Base-by-base conservation (phyloP, 2,329 filamentous ascomycete species). In the Fusarium paranaense region DNA sequence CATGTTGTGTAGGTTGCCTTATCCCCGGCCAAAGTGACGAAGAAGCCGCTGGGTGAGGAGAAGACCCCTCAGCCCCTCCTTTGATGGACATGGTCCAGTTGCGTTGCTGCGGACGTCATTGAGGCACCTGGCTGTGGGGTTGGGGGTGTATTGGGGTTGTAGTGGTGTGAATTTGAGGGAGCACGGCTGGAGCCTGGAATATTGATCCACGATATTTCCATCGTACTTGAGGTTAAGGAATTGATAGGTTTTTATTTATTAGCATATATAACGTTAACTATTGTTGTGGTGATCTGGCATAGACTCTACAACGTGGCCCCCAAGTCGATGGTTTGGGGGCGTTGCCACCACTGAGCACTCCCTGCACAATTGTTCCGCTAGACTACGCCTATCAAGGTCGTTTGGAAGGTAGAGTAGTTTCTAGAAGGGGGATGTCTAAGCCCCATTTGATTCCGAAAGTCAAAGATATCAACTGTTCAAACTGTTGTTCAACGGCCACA, bases 21-120 rank as follows among this genome's bases (percentile, higher is more conserved):
- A 69, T 76, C 62, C 66, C 50, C 22, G 63, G 22, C 33, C 20
- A 20, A 54, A 70, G 45, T 72, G 69, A 70, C 61, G 68, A 73
- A 59, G 38, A 61, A 18, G 22, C 47, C n/a, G 10, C 22, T 33
- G 20, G 22, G 54, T 57, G 32, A 57, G 45, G 47, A 25, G 54
- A 38, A 58, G 54, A 37, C 54, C 54, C 22, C 10, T 25, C 30
- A 22, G n/a, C 30, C 50, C 50, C 30, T 50, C 45, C 25, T 50
- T 50, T 30, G 45, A 27, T 18, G 22, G 25, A 4, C 11, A 57
- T 45, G 40, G 40, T 22, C 9, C 16, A 6, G 32, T 33, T 33
- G 11, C 32, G 32, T 33, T 33, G 32, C 13, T 33, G 32, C 6
- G 22, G 54, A 57, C 54, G 54, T 57, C 54, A 57, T 57, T 57